Percentiles rank a stretch among this genome's conserved stretches.
phyloP scores from a whole-genome alignment of 73 alveolate species.

The Uronychia setigera region DNA sequence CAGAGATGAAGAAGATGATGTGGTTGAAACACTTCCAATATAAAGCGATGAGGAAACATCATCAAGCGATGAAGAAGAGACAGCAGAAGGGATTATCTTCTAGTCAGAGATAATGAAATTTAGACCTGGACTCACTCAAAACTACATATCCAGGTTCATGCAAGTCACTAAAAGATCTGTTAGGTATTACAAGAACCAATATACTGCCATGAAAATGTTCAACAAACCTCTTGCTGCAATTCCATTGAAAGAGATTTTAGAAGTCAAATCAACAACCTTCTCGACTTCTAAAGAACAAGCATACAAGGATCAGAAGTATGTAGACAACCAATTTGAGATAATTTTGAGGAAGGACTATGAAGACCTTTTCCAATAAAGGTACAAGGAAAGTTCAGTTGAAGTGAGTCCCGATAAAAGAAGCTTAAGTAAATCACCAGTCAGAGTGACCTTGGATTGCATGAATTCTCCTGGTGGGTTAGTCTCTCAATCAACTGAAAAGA shows the following conservation, averaged over 20 bases:
- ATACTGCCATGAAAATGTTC: slow-evolving; percentile 35
- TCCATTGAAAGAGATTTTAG: slow-evolving; percentile 29
- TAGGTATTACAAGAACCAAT: slow-evolving; percentile 36
- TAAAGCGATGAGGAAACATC: neutral
- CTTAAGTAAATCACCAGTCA: neutral
- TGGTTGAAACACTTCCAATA: too few relatives aligned
- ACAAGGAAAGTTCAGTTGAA: neutral
- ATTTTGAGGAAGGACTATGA: slow-evolving; percentile 27
- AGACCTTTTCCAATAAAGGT: neutral
- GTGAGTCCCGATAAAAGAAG: neutral
- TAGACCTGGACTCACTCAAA: slow-evolving; percentile 24
- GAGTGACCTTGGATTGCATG: neutral
- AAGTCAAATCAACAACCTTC: slow-evolving; percentile 11
- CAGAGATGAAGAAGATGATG: too few relatives aligned
- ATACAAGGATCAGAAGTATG: neutral
- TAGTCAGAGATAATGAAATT: slow-evolving; percentile 32
- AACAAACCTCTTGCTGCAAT: slow-evolving; percentile 36
- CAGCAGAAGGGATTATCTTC: slow-evolving; percentile 38
- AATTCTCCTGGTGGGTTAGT: neutral
- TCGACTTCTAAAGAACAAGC: slow-evolving; percentile 9
- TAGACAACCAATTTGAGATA: slow-evolving; percentile 22
- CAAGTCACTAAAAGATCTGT: slow-evolving; percentile 23
- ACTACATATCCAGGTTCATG: slow-evolving; percentile 24
- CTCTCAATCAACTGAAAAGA: neutral
- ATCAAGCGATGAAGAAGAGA: slow-evolving; percentile 8